A percentile compares a stretch with the other conserved stretches of the same genome.
These are phyloP conservation scores for Persicaria maculosa DNA, from an alignment of 148 eudicot genomes.

Conservation along the genomic window DNA sequence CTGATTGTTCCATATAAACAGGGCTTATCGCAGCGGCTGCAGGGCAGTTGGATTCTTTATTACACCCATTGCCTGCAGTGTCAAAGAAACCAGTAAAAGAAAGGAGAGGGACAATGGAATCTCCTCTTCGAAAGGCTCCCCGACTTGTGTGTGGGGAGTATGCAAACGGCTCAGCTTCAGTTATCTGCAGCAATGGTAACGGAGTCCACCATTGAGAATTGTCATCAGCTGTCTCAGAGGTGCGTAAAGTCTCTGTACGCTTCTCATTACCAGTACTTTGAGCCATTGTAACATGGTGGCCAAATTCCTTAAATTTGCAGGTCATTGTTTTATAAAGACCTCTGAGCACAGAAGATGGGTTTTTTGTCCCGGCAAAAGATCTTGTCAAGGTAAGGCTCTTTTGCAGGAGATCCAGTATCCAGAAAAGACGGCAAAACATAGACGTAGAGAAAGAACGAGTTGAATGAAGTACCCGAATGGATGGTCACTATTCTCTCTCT, in stretches of 20 bases:
- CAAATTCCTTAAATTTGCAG: neutral
- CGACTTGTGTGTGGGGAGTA: conserved; percentile 19
- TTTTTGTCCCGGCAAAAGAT: too few relatives aligned
- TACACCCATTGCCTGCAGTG: conserved; percentile 18
- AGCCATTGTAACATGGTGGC: neutral
- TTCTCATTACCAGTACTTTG: too few relatives aligned
- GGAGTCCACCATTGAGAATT: conserved; percentile 42
- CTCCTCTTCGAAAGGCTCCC: conserved; percentile 25
- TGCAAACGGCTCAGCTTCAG: conserved; percentile 29
- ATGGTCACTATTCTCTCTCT: neutral
- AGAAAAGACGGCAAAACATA: neutral
- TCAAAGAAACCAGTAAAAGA: conserved; percentile 1
- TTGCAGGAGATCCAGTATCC: too few relatives aligned
- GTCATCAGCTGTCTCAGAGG: conserved; percentile 7
- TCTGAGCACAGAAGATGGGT: neutral
- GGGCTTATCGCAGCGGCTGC: conserved; percentile 86
- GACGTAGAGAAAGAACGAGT: neutral
- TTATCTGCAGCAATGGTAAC: conserved; percentile 44
- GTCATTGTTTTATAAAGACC: neutral
- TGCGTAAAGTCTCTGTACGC: neutral
- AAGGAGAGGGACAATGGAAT: conserved; percentile 15
- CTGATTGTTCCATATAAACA: conserved; percentile 12
- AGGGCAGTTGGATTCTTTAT: conserved; percentile 54
- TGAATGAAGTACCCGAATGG: neutral
- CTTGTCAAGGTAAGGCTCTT: too few relatives aligned